These are phyloP conservation scores for Actinidia polygama DNA, from an alignment of 179 eudicot species.

Conservation along the genomic window DNA sequence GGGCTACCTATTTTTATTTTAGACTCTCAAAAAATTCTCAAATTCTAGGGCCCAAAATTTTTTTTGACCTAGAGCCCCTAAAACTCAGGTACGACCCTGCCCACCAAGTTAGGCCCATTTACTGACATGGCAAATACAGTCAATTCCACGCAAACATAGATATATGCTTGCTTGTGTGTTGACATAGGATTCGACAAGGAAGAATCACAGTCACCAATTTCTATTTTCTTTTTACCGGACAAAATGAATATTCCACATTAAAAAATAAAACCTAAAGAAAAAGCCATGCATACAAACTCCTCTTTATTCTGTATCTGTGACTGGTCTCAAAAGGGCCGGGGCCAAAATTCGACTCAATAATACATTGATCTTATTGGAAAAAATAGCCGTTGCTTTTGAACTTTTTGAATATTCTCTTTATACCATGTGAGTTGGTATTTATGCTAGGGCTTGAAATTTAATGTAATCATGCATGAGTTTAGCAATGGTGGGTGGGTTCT, in stretches of 20 bases:
- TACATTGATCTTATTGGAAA: slow-evolving; percentile 42
- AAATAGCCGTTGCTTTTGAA: slow-evolving; percentile 33
- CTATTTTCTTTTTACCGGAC: slow-evolving; percentile 33
- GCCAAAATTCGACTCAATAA: slow-evolving; percentile 46
- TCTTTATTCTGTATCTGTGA: slow-evolving; percentile 47
- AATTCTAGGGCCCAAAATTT: too few species aligned
- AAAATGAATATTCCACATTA: slow-evolving; percentile 45
- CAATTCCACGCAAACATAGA: slow-evolving; percentile 15
- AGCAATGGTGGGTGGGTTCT: too few species aligned
- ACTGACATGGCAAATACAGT: slow-evolving; percentile 38
- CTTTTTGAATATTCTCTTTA: slow-evolving; percentile 19
- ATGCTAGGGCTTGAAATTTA: too few species aligned
- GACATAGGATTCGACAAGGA: slow-evolving; percentile 52
- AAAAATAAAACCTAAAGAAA: slow-evolving; percentile 44
- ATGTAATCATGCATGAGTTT: too few species aligned
- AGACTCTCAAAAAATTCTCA: too few species aligned
- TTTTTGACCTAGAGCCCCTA: too few species aligned
- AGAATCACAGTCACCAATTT: slow-evolving; percentile 57
- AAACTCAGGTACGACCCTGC: not conserved
- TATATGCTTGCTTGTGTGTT: slow-evolving; percentile 27
- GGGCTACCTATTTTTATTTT: too few species aligned
- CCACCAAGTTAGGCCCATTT: slow-evolving; percentile 12
- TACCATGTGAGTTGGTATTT: too few species aligned
- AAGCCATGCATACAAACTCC: slow-evolving; percentile 9
- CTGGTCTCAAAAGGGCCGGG: slow-evolving; percentile 34